phyloP scores from a whole-genome alignment of 257 asterid genomes.

The Echites panduratus region DNA sequence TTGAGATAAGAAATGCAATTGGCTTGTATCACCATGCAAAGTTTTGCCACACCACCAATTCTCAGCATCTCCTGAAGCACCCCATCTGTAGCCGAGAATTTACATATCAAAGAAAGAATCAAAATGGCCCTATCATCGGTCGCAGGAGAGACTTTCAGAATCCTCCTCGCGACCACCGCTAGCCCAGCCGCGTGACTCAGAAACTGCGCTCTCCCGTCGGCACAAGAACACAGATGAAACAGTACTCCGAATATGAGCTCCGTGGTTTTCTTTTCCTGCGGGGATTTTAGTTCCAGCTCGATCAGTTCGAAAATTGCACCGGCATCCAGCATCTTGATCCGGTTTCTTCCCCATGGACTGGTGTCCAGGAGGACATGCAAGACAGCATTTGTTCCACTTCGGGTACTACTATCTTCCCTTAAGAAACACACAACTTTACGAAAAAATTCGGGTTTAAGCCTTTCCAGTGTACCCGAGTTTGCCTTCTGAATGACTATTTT shows the following conservation, averaged over 20 bases:
- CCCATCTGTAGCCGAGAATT: conserved; percentile 32
- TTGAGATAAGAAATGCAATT: conserved; percentile 25
- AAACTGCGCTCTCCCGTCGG: conserved; percentile 64
- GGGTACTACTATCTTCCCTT: background rate
- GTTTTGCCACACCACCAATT: conserved; percentile 45
- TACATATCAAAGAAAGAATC: conserved; percentile 33
- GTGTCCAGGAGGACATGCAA: conserved; percentile 31
- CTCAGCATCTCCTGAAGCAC: conserved; percentile 50
- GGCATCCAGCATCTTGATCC: conserved; percentile 36
- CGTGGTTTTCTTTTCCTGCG: conserved; percentile 32
- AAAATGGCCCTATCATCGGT: conserved; percentile 43
- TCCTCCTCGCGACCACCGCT: conserved; percentile 41
- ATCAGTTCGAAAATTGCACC: conserved; percentile 34
- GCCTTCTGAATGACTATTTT: conserved; percentile 20
- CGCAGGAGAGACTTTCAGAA: conserved; percentile 35
- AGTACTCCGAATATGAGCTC: conserved; percentile 41
- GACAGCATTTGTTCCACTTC: conserved; percentile 26
- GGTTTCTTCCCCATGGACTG: conserved; percentile 40
- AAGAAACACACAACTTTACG: conserved; percentile 3
- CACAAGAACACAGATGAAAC: conserved; percentile 39
- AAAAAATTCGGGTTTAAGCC: conserved; percentile 37
- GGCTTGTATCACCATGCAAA: conserved; percentile 47
- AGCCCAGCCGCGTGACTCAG: conserved; percentile 50
- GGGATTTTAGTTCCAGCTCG: conserved; percentile 32
- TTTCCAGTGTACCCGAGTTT: conserved; percentile 15